Conservation (phyloP, 768 basidiomycete genomes). For the Coprinopsis sp. region DNA sequence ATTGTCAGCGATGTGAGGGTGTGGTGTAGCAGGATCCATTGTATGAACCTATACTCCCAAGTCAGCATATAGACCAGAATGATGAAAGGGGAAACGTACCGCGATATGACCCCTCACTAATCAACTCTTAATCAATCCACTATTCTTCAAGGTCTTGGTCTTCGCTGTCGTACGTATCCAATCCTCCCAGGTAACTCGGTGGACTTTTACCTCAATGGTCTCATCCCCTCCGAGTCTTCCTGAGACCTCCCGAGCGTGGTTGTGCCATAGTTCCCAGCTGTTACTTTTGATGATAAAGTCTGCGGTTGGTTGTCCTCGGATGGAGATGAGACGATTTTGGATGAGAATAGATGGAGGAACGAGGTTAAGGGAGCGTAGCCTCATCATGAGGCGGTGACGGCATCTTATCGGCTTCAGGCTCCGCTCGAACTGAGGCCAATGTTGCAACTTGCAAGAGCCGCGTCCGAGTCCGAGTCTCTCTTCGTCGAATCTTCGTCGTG, state of each 20-base stretch:
- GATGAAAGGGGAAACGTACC: constrained; percentile 13
- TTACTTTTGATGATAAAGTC: too few species aligned
- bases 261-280: neutral
- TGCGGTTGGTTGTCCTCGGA: too few species aligned
- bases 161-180: constrained; percentile 23
- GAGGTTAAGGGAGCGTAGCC: too few species aligned
- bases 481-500: too few species aligned
- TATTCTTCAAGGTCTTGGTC: constrained; percentile 35
- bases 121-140: constrained; percentile 28
- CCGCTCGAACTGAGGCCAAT: too few species aligned
- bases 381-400: too few species aligned
- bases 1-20: constrained; percentile 55
- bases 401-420: too few species aligned
- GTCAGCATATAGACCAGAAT: constrained; percentile 6
- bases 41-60: constrained; percentile 55
- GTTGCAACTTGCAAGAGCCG: too few species aligned
- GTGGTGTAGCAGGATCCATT: constrained; percentile 48
- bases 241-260: neutral
- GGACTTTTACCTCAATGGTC: neutral
- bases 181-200: constrained; percentile 12
- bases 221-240: too few species aligned
- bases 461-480: too few species aligned
- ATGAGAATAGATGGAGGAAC: too few species aligned
- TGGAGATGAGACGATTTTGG: too few species aligned
- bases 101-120: constrained; percentile 27